phyloP scores from a whole-genome alignment of 305 asterid genomes.

The Fraxinus baroniana region DNA sequence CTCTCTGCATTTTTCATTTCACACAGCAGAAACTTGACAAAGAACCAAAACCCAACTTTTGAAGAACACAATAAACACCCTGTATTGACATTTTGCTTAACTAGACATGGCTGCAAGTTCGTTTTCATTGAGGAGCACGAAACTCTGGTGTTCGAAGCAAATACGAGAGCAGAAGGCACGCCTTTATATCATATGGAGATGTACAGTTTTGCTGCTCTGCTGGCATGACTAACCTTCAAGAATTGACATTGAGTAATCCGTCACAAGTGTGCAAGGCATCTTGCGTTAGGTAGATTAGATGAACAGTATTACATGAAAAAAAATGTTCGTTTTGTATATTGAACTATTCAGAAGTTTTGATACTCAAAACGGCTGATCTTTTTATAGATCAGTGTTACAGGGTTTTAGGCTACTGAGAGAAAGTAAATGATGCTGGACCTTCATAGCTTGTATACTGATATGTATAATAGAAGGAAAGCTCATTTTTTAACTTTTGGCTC shows the following conservation, averaged over 20 bases:
- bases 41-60: not conserved
- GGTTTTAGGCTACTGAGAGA: not conserved
- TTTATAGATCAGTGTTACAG: not conserved
- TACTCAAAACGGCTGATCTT: not conserved
- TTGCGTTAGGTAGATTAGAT: not conserved
- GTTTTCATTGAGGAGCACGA: conserved; percentile 27
- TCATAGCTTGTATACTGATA: not conserved
- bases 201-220: conserved; percentile 45
- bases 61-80: not conserved
- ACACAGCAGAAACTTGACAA: not conserved
- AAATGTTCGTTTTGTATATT: not conserved
- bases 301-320: not conserved
- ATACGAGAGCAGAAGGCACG: conserved; percentile 37
- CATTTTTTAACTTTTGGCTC: not conserved
- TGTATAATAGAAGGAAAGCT: not conserved
- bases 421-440: not conserved
- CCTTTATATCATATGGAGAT: conserved; percentile 52
- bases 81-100: not conserved
- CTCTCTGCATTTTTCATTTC: not conserved
- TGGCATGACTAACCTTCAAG: conserved; percentile 33
- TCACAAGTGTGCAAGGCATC: not conserved
- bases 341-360: not conserved
- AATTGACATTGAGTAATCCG: not conserved
- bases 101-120: conserved; percentile 29
- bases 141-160: conserved; percentile 36